These are phyloP conservation scores for Blastocystis sp. DNA, from an alignment of 352 stramenopile genomes.

Conservation along the genomic window DNA sequence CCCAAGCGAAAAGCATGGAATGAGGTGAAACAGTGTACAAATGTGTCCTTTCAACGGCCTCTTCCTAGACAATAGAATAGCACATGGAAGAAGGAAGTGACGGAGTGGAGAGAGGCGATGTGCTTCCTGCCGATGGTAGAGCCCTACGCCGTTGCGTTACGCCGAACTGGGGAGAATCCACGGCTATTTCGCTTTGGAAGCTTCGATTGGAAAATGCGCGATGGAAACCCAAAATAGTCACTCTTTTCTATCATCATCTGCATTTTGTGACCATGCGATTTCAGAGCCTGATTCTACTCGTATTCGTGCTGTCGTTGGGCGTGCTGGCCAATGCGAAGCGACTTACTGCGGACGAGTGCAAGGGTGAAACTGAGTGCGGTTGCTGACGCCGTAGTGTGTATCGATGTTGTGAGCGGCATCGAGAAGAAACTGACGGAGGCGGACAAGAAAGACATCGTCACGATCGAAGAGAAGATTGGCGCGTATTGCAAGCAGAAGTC, in stretches of 20 bases:
- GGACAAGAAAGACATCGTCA: slow-evolving; percentile 46
- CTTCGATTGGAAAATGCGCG: slow-evolving; percentile 50
- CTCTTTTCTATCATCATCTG: slow-evolving; percentile 23
- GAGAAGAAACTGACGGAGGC: slow-evolving; percentile 64
- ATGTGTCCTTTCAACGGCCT: no score
- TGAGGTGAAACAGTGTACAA: no score
- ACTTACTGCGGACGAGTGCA: slow-evolving; percentile 58
- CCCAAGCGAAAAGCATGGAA: no score
- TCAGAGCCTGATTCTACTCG: slow-evolving; percentile 1
- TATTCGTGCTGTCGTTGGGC: background rate
- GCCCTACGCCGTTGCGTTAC: no score
- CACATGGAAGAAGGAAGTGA: no score
- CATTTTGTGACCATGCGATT: background rate
- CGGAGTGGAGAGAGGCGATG: no score
- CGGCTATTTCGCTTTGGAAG: slow-evolving; percentile 48
- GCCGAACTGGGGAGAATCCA: no score
- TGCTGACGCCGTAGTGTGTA: slow-evolving; percentile 24
- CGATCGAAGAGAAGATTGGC: slow-evolving; percentile 68
- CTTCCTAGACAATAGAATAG: no score
- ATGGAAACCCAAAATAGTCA: slow-evolving; percentile 34
- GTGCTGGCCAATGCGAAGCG: slow-evolving; percentile 3
- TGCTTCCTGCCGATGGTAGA: no score
- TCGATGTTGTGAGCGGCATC: slow-evolving; percentile 71
- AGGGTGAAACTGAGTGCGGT: background rate
- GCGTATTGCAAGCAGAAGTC: slow-evolving; percentile 71